phyloP scores from a whole-genome alignment of 2,329 filamentous ascomycete genomes.

The Penicillium sclerotiorum region DNA sequence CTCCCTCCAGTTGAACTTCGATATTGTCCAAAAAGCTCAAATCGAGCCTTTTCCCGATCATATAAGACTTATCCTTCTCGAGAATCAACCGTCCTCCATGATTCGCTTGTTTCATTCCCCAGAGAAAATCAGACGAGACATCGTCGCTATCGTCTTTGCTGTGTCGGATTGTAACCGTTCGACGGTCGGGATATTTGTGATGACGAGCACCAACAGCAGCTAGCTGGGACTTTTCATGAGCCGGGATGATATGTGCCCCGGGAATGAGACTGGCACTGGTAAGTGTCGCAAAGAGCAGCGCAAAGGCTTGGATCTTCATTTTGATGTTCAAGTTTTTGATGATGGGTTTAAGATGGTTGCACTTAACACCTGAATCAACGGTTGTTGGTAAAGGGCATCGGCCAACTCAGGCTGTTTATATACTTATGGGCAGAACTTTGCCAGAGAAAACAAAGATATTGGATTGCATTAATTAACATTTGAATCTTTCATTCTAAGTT shows the following conservation, averaged over 20 bases:
- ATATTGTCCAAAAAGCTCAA: conserved; percentile 61
- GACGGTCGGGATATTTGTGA: conserved; percentile 38
- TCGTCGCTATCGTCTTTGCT: conserved; percentile 60
- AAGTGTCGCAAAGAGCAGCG: conserved; percentile 22
- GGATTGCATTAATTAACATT: too few relatives aligned
- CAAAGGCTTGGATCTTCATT: conserved; percentile 30
- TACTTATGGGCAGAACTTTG: too few relatives aligned
- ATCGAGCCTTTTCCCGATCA: conserved; percentile 63
- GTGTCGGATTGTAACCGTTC: conserved; percentile 55
- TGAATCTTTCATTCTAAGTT: too few relatives aligned
- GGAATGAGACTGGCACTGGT: conserved; percentile 19
- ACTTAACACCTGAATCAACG: too few relatives aligned
- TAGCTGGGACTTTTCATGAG: conserved; percentile 20
- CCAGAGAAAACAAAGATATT: too few relatives aligned
- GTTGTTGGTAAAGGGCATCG: too few relatives aligned
- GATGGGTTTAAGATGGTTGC: too few relatives aligned
- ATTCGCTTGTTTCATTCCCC: conserved; percentile 59
- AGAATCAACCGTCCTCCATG: conserved; percentile 61
- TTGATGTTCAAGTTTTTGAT: too few relatives aligned
- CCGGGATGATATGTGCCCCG: conserved; percentile 30
- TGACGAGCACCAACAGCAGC: conserved; percentile 27
- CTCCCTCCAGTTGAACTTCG: conserved; percentile 61
- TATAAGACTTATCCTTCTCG: conserved; percentile 56
- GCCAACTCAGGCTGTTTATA: too few relatives aligned
- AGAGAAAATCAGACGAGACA: conserved; percentile 58